phyloP scores from a whole-genome alignment of 1,284 basidiomycete genomes.

The Microbotryum lychnidis-dioicae region DNA sequence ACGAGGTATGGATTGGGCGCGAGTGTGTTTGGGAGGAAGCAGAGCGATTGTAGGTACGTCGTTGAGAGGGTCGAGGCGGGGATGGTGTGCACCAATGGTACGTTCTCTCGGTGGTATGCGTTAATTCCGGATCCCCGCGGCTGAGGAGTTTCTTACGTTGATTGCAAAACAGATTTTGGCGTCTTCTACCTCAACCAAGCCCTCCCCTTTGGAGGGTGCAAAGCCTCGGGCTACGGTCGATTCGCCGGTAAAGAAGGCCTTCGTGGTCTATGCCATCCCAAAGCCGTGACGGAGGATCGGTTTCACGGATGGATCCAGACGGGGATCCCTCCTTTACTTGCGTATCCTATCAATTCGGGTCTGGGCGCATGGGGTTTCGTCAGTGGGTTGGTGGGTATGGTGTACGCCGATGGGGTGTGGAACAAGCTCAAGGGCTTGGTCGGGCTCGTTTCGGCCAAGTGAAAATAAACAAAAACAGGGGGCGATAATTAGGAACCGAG shows the following conservation, averaged over 20 bases:
- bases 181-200: slow-evolving; percentile 54
- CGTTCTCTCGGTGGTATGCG: too few relatives aligned
- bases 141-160: too few relatives aligned
- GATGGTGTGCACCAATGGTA: slow-evolving; percentile 82
- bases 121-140: too few relatives aligned
- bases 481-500: too few relatives aligned
- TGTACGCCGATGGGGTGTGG: slow-evolving; percentile 11
- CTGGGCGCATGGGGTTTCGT: slow-evolving; percentile 21
- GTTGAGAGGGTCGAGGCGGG: slow-evolving; percentile 76
- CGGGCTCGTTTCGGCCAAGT: slow-evolving; percentile 1
- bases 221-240: slow-evolving; percentile 75
- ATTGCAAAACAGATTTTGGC: slow-evolving; percentile 7
- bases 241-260: slow-evolving; percentile 92
- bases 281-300: slow-evolving; percentile 76
- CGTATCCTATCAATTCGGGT: slow-evolving; percentile 37
- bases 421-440: neutral
- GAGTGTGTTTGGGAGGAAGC: slow-evolving; percentile 82
- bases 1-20: slow-evolving; percentile 84
- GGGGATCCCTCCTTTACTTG: slow-evolving; percentile 55
- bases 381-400: slow-evolving; percentile 13
- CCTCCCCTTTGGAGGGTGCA: slow-evolving; percentile 76
- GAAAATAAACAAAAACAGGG: too few relatives aligned
- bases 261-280: slow-evolving; percentile 71
- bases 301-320: slow-evolving; percentile 77
- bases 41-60: slow-evolving; percentile 63